phyloP scores from a whole-genome alignment of 1,284 basidiomycete species.

The Xerocomus nothofagi region DNA sequence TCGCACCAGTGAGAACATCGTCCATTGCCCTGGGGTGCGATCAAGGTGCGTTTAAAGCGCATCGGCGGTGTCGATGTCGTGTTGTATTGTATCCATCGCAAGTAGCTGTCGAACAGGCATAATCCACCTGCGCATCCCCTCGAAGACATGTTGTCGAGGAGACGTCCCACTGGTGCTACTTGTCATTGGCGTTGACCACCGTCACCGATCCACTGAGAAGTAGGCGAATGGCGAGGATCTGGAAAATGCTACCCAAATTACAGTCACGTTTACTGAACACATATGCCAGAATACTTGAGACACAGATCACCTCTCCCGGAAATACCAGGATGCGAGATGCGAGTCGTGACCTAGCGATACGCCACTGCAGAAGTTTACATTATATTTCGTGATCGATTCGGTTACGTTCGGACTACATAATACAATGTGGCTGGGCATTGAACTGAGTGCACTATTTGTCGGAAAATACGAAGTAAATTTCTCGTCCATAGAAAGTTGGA shows the following conservation, averaged over 20 bases:
- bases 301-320: conserved; percentile 26
- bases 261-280: conserved; percentile 23
- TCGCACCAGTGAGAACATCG: conserved; percentile 26
- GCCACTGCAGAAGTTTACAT: conserved; percentile 12
- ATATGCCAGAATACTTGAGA: conserved; percentile 25
- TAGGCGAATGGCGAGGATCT: conserved; percentile 25
- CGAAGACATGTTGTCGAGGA: conserved; percentile 19
- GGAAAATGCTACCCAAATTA: background rate
- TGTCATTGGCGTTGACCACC: conserved; percentile 25
- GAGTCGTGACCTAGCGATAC: conserved; percentile 21
- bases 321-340: conserved; percentile 12
- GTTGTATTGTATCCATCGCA: conserved; percentile 31
- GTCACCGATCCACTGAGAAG: conserved; percentile 23
- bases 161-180: conserved; percentile 27
- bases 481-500: background rate
- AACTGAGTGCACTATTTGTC: background rate
- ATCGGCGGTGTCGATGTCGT: conserved; percentile 19
- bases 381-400: conserved; percentile 9
- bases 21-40: conserved; percentile 18
- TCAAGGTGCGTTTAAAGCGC: conserved; percentile 17
- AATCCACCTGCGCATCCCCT: conserved; percentile 18
- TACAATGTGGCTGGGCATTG: background rate
- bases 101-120: conserved; percentile 24
- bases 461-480: background rate
- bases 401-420: background rate